Conservation (phyloP, 768 basidiomycete species). For the Lentinus brumalis region DNA sequence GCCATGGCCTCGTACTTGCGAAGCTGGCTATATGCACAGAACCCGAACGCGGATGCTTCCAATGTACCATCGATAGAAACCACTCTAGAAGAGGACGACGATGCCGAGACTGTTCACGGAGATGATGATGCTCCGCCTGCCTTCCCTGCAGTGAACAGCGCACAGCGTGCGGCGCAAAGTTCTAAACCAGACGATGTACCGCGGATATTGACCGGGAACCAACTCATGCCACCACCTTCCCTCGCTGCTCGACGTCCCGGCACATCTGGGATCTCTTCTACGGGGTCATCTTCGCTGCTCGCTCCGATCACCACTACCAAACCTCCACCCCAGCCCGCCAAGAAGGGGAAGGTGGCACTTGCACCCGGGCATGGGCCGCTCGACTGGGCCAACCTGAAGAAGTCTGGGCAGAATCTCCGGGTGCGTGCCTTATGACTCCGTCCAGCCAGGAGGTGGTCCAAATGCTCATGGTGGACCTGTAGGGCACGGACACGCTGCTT, state of each 20-base stretch:
- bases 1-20: constrained; percentile 62
- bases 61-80: constrained; percentile 38
- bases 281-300: constrained; percentile 39
- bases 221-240: constrained; percentile 45
- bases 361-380: constrained; percentile 89
- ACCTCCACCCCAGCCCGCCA: constrained; percentile 56
- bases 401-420: constrained; percentile 76
- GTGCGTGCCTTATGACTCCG: constrained; percentile 42
- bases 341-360: constrained; percentile 79
- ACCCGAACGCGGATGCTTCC: constrained; percentile 27
- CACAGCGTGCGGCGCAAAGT: constrained; percentile 54
- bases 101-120: constrained; percentile 40
- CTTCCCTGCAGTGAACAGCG: constrained; percentile 73
- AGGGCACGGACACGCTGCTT: constrained; percentile 72
- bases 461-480: constrained; percentile 3
- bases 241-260: constrained; percentile 40
- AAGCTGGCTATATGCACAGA: constrained; percentile 47
- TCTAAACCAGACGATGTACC: constrained; percentile 37
- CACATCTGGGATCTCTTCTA: constrained; percentile 13
- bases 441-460: neutral
- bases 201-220: constrained; percentile 56
- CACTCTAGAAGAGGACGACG: constrained; percentile 41
- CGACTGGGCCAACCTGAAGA: constrained; percentile 91
- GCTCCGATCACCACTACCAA: constrained; percentile 66
- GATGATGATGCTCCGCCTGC: constrained; percentile 59